Evolutionary conservation across 2,329 filamentous ascomycete genomes (phyloP).

Genomic region (Chaetomium olivaceum): DNA sequence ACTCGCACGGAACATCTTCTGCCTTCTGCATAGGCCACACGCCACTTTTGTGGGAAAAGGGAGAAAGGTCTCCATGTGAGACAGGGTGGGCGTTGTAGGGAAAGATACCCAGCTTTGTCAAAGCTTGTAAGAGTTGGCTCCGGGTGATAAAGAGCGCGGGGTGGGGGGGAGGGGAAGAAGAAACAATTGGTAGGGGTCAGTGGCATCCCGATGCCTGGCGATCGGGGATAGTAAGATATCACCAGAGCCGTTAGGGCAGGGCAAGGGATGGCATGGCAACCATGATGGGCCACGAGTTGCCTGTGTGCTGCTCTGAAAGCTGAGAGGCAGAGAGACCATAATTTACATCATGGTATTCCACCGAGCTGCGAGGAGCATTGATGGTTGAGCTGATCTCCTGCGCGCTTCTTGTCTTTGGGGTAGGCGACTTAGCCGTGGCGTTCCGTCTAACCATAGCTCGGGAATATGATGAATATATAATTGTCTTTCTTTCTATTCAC

Average conservation of each 20-base stretch:
- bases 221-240: neutral
- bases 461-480: neutral
- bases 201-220: neutral
- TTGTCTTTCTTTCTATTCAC: neutral
- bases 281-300: neutral
- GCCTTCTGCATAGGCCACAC: neutral
- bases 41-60: neutral
- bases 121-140: slow-evolving; percentile 21
- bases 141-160: neutral
- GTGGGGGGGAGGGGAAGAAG: neutral
- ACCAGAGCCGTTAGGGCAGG: neutral
- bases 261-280: neutral
- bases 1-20: neutral
- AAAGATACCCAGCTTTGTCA: slow-evolving; percentile 21
- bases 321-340: neutral
- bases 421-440: neutral
- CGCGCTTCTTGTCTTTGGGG: neutral
- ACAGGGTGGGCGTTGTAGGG: slow-evolving; percentile 15
- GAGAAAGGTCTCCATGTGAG: neutral
- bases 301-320: neutral
- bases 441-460: neutral
- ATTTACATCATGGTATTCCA: neutral
- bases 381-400: neutral
- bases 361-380: neutral
- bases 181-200: neutral